Evolutionary conservation across 1,284 basidiomycete species (phyloP).

Genomic region (Rhodotorula sp.): DNA sequence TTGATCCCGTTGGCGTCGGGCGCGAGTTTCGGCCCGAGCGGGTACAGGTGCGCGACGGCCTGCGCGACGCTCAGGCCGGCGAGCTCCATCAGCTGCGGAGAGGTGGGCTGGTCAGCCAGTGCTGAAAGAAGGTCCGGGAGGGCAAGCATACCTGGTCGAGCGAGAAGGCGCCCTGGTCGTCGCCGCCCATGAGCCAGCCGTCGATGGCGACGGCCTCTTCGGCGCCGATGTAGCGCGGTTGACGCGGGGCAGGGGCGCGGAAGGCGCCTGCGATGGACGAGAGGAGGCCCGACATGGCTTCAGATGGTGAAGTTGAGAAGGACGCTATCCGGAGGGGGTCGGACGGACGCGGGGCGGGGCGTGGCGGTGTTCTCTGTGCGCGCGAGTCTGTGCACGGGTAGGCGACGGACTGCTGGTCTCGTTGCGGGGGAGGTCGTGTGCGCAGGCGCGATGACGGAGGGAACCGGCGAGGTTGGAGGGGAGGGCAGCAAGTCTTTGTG

Average conservation of each 20-base stretch:
- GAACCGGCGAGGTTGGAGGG: too few species aligned
- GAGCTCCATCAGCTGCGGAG: conserved; percentile 85
- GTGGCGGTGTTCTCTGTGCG: neutral
- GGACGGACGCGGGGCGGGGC: neutral
- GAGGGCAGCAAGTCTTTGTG: too few species aligned
- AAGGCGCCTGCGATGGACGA: conserved; percentile 7
- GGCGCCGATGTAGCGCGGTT: conserved; percentile 30
- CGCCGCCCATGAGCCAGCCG: conserved; percentile 78
- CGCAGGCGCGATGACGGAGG: too few species aligned
- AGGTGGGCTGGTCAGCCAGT: neutral
- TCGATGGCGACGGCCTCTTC: conserved; percentile 67
- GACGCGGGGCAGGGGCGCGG: neutral
- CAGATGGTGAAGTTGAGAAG: neutral
- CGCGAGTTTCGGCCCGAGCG: conserved; percentile 43
- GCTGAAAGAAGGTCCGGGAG: neutral
- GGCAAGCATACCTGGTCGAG: conserved; percentile 70
- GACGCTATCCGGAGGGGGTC: neutral
- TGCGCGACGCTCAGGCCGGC: conserved; percentile 97
- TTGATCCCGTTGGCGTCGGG: conserved; percentile 39
- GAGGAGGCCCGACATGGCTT: conserved; percentile 1
- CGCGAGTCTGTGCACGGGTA: neutral
- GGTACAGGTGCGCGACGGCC: conserved; percentile 74
- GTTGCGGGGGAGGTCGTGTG: too few species aligned
- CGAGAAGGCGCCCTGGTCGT: conserved; percentile 72
- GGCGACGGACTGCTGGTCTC: too few species aligned